A percentile compares a stretch with the other conserved stretches of the same genome.
These are phyloP conservation scores for Filobasidium uniguttulatum DNA, from an alignment of 1,284 basidiomycete species.

Conservation along the genomic window DNA sequence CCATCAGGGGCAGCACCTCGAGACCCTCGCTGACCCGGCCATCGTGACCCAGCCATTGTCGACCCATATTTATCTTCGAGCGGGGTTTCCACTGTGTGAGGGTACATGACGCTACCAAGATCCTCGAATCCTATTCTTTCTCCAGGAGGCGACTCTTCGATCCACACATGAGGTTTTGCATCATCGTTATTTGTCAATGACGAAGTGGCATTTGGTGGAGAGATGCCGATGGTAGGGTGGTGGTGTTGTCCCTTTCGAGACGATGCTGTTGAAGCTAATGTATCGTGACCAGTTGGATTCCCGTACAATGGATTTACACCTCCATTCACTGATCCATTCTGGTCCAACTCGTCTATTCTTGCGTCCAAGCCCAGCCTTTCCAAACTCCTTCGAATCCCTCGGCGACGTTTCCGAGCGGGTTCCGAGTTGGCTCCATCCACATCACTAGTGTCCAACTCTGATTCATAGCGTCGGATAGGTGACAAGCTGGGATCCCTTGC, in stretches of 20 bases:
- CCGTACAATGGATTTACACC: background rate
- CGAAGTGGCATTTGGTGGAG: no score
- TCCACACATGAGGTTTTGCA: no score
- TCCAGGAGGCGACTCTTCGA: no score
- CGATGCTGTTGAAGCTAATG: background rate
- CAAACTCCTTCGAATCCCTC: background rate
- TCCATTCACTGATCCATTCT: background rate
- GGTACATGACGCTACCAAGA: no score
- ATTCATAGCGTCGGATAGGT: no score
- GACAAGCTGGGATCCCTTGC: no score
- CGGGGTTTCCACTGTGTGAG: background rate
- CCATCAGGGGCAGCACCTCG: background rate
- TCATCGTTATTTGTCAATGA: no score
- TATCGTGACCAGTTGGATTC: background rate
- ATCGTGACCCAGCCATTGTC: background rate
- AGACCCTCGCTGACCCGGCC: background rate
- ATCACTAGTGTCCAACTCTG: background rate
- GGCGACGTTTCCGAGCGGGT: background rate
- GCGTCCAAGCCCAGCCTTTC: conserved; percentile 3
- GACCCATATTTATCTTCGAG: background rate
- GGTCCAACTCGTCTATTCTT: background rate
- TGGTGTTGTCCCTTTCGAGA: background rate
- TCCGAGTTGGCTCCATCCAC: background rate
- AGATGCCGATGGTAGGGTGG: no score
- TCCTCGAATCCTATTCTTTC: no score